Base-by-base conservation (phyloP, 768 basidiomycete species). In the Leccinum fibrillosum region DNA sequence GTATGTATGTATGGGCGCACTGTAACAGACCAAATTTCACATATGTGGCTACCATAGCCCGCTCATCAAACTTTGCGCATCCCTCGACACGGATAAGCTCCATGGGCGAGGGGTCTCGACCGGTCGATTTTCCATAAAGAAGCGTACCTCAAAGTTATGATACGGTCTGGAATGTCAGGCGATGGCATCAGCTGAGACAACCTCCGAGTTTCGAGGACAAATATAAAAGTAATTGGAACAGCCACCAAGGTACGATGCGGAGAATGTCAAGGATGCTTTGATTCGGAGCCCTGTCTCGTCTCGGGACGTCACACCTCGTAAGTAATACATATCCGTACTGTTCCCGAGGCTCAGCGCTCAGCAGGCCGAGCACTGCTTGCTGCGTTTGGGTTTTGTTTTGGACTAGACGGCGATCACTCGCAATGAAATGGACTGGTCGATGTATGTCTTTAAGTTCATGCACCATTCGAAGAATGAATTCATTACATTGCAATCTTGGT, bases 1-100 rank as follows among this genome's bases (percentile, higher is more conserved):
- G 19, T 44, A 19, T 44, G 4, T 9, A 1, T 12, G 17, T 51
- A 19, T 21, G 23, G 21, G 23, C 17, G n/a, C 23, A 19, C 42
- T 44, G 10, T 19, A 42, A 6, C 19, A 44, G 19, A 45, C 19
- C n/a, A 17, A 34, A 13, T 23, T 35, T 23, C 21, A 23, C 12
- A 45, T 11, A 54, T 49, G 34, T 5, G 23, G 15, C 28, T 10
- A 13, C 10, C 17, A 7, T 39, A 26, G 7, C 7, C 52, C 39
- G 39, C 62, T 30, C 3, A 34, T 30, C 3, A 34, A n/a, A 4
- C 25, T 52, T 42, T 47, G 54, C 54, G 58, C 44, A 55, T 48
- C 57, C 57, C 62, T 54, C 54, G 54, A 64, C 45, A 5, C 49
- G 58, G 52, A 47, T 47, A 48, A 53, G 65, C 54, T 64, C 62